Evolutionary conservation across 2,329 filamentous ascomycete species (phyloP).

Genomic region (Amphichorda felina): DNA sequence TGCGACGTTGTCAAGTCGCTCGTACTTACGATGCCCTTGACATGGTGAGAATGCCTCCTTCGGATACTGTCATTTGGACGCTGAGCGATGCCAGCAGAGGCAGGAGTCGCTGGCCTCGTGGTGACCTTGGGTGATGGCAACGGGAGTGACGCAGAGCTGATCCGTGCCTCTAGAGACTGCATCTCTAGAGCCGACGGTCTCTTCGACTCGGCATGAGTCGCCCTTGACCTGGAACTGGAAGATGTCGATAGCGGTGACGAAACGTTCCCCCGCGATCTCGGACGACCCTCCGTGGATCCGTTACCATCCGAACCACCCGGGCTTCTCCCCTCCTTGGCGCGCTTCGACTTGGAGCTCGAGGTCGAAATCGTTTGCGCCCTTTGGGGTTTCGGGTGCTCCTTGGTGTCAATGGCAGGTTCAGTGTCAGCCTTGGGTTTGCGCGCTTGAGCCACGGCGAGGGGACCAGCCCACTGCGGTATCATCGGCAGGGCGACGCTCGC

Average conservation of each 20-base stretch:
- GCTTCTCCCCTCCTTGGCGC: conserved; percentile 32
- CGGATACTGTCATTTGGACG: conserved; percentile 35
- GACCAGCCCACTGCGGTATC: conserved; percentile 67
- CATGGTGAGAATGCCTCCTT: conserved; percentile 49
- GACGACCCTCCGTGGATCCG: neutral
- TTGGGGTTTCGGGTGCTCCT: conserved; percentile 36
- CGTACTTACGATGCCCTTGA: conserved; percentile 43
- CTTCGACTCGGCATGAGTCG: conserved; percentile 24
- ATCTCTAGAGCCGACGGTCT: conserved; percentile 38
- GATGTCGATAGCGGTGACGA: conserved; percentile 1
- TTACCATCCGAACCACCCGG: conserved; percentile 20
- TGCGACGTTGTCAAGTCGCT: conserved; percentile 52
- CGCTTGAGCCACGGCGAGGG: conserved; percentile 71
- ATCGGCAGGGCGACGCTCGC: conserved; percentile 65
- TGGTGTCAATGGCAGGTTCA: conserved; percentile 19
- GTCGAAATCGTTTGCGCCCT: conserved; percentile 57
- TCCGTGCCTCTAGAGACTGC: conserved; percentile 43
- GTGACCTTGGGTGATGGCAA: conserved; percentile 43
- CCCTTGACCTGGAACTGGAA: conserved; percentile 9
- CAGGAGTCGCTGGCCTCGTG: conserved; percentile 44
- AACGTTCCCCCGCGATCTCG: neutral
- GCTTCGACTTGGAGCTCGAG: conserved; percentile 36
- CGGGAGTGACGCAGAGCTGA: conserved; percentile 57
- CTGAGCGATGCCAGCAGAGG: conserved; percentile 37
- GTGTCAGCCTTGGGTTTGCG: conserved; percentile 50